phyloP scores from a whole-genome alignment of 768 basidiomycete species.

The Suillus subaureus region DNA sequence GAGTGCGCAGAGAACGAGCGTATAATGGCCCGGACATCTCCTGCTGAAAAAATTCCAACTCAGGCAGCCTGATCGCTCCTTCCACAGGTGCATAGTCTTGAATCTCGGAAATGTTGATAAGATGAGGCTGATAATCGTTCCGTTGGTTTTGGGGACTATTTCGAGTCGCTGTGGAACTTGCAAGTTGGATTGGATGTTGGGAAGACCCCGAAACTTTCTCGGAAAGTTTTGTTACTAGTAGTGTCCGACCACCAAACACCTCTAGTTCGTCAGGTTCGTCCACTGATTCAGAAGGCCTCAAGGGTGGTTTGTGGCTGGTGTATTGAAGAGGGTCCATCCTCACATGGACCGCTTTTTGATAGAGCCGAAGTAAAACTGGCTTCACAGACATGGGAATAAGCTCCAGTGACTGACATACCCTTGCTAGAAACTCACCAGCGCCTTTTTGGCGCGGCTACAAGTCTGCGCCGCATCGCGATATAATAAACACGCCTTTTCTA shows the following conservation, averaged over 20 bases:
- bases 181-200: background rate
- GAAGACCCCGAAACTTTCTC: background rate
- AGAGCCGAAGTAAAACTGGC: slow-evolving; percentile 50
- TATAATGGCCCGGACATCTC: slow-evolving; percentile 30
- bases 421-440: slow-evolving; percentile 40
- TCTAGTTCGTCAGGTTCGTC: slow-evolving; percentile 29
- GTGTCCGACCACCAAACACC: slow-evolving; percentile 37
- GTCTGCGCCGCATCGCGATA: slow-evolving; percentile 47
- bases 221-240: slow-evolving; percentile 22
- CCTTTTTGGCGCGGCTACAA: slow-evolving; percentile 51
- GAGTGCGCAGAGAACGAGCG: background rate
- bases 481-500: slow-evolving; percentile 48
- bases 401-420: background rate
- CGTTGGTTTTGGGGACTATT: slow-evolving; percentile 8
- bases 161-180: background rate
- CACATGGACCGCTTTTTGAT: slow-evolving; percentile 42
- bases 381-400: slow-evolving; percentile 19
- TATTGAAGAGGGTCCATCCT: slow-evolving; percentile 20
- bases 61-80: slow-evolving; percentile 9
- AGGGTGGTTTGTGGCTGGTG: slow-evolving; percentile 18
- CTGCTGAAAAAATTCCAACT: slow-evolving; percentile 42
- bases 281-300: slow-evolving; percentile 5
- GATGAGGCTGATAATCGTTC: background rate
- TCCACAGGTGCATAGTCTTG: background rate
- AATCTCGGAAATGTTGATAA: background rate